Base-by-base conservation (phyloP, 768 basidiomycete species). In the Dacryopinax spathularia region DNA sequence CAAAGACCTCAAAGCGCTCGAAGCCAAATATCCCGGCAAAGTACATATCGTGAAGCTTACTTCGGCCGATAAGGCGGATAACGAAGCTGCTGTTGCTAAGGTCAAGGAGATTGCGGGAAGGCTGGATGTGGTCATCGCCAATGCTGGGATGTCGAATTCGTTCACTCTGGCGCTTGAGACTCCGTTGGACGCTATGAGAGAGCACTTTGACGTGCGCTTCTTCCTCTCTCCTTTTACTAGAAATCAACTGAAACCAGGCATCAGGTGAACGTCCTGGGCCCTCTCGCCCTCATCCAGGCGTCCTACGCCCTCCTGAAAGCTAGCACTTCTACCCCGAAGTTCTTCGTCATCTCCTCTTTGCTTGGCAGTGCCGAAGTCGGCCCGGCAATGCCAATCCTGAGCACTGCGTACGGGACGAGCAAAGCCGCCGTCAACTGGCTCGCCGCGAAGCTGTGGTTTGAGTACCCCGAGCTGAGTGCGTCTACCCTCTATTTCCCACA, bases 121-220 rank as follows among this genome's bases (percentile, higher is more conserved):
- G n/a, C 15, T 70, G 0, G 68, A 69, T 56, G 67, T 68, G 7
- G 34, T 70, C 44, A 64, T 70, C 29, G 69, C 69, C 25, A 70
- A 70, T 60, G 69, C 69, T 2, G 69, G 69, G 4, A 65, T 69
- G 33, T 5, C 34, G 12, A 29, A 60, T 1, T 34, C 18, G 15
- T n/a, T 33, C 27, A 16, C 5, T 16, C 48, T 31, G 22, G 33
- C 43, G n/a, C 27, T 16, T 41, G 9, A 34, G 2, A 33, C 29
- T 10, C 22, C 34, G 15, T 3, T 43, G 33, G 37, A 15, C 0
- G 34, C 13, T 1, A 15, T 63, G 18, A 12, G 7, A 9, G 25
- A 43, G 1, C 64, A 63, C 60, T 63, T 44, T 34, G 60, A 41
- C 6, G 39, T 41, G n/a, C n/a, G n/a, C n/a, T n/a, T n/a, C n/a